Conservation (phyloP, 306 rosid species). For the Quillaja saponaria region DNA sequence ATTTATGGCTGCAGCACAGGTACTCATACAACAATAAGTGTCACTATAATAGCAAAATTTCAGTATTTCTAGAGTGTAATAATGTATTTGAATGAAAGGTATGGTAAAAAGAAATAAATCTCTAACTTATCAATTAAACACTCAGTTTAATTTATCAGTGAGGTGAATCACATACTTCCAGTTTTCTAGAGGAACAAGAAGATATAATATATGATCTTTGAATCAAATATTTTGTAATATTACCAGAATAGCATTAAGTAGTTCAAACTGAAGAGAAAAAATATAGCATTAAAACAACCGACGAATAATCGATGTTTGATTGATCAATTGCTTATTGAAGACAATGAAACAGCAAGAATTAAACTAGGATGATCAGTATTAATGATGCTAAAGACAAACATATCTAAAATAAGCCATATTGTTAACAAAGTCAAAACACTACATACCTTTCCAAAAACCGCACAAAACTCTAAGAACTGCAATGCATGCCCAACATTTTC, state of each 20-base stretch:
- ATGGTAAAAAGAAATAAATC: slow-evolving; percentile 4
- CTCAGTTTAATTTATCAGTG: background rate
- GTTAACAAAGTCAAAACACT: background rate
- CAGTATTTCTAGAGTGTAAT: background rate
- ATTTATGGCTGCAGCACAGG: slow-evolving; percentile 1
- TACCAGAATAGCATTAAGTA: background rate
- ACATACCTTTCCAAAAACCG: slow-evolving; percentile 71
- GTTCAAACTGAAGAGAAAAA: no score
- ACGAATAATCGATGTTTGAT: background rate
- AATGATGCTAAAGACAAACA: background rate
- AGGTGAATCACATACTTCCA: slow-evolving; percentile 11
- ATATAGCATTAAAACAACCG: background rate
- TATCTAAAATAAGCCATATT: no score
- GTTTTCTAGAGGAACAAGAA: background rate
- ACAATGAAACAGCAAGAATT: background rate
- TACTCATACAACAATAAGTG: slow-evolving; percentile 2
- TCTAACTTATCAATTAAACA: background rate
- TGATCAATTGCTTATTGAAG: background rate
- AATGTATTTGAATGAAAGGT: background rate
- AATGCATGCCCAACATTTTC: slow-evolving; percentile 71
- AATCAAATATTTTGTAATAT: background rate
- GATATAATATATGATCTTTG: no score
- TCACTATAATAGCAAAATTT: slow-evolving; percentile 3
- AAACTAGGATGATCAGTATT: background rate
- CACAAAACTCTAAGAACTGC: slow-evolving; percentile 78